phyloP scores from a whole-genome alignment of 495 filamentous ascomycete species.

The Penicillium soppii region DNA sequence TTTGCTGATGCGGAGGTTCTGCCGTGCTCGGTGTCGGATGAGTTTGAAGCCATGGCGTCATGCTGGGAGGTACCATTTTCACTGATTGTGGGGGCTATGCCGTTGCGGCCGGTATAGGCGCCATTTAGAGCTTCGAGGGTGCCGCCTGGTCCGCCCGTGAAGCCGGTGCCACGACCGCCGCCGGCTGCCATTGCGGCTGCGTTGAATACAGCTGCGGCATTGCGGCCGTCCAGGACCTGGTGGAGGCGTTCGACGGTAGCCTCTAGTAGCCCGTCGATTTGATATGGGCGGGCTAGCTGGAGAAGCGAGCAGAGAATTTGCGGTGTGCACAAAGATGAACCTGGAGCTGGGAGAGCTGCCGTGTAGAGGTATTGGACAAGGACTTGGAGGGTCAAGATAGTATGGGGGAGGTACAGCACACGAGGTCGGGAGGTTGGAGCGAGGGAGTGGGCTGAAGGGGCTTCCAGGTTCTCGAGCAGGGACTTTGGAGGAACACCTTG shows the following conservation, averaged over 20 bases:
- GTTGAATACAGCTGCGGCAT: slow-evolving; percentile 96
- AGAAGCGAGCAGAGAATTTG: slow-evolving; percentile 94
- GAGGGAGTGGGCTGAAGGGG: slow-evolving; percentile 50
- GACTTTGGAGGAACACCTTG: slow-evolving; percentile 48
- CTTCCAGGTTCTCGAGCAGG: slow-evolving; percentile 43
- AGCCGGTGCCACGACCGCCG: slow-evolving; percentile 70
- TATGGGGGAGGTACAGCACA: slow-evolving; percentile 91
- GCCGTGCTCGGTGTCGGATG: slow-evolving; percentile 48
- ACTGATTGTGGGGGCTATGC: slow-evolving; percentile 12
- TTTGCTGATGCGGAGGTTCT: slow-evolving; percentile 29
- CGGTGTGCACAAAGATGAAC: slow-evolving; percentile 80
- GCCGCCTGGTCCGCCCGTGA: slow-evolving; percentile 42
- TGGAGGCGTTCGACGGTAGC: slow-evolving; percentile 90
- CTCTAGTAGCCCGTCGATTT: slow-evolving; percentile 87
- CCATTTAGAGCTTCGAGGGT: slow-evolving; percentile 47
- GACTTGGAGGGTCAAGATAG: slow-evolving; percentile 79
- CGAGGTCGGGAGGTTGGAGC: slow-evolving; percentile 74
- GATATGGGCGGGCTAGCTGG: slow-evolving; percentile 90
- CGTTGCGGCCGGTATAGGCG: slow-evolving; percentile 25
- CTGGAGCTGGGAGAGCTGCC: slow-evolving; percentile 73
- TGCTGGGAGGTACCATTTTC: slow-evolving; percentile 28
- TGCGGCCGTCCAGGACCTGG: slow-evolving; percentile 83
- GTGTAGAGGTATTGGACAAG: slow-evolving; percentile 93
- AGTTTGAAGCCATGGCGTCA: slow-evolving; percentile 39
- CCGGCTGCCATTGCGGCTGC: slow-evolving; percentile 98